Evolutionary conservation across 345 rosid genomes (phyloP), one percentile per base, ranked within the genome.

Genomic region (Trapa incisa): DNA sequence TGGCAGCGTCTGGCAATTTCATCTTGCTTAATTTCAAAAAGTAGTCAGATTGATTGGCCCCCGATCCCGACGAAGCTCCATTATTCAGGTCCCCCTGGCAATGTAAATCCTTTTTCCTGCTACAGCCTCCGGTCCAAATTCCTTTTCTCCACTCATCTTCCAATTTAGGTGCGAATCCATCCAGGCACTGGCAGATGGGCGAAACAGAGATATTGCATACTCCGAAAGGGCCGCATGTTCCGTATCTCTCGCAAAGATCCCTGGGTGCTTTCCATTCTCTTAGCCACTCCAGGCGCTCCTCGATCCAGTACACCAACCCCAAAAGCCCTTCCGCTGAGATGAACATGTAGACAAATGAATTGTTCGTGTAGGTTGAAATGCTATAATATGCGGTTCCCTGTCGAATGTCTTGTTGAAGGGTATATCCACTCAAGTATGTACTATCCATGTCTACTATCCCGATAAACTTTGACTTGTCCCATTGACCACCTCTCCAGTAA

Each of bases 91-190:
- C 54, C 58, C 52, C 68, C 61, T 38, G 72, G 71, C 54, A 73
- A 36, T 15, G 39, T 36, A 68, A 36, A 32, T 37, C 45, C 1
- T 2, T 53, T 48, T 71, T 65, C 73, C 74, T 71, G 2, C 38
- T 61, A 57, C 81, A 81, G 3, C 81, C 79, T 13, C 63, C 71
- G 0, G 76, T 65, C 48, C 74, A 65, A 45, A 66, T 72, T 43
- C 74, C 63, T 47, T 37, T 38, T 35, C 32, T 39, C 84, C 78
- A 72, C 47, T 64, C 68, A 6, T 52, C 10, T 0, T 13, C 5
- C 7, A 64, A 62, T 47, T 50, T 76, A 1, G 87, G 87, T 52
- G 65, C 61, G 53, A 75, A 83, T 15, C 83, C 84, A 0, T 65
- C 67, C 10, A 80, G 57, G 43, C 84, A 83, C 1, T 1, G 53